Base-by-base conservation (phyloP, 2,329 filamentous ascomycete genomes). In the Scleromitrula shiraiana region DNA sequence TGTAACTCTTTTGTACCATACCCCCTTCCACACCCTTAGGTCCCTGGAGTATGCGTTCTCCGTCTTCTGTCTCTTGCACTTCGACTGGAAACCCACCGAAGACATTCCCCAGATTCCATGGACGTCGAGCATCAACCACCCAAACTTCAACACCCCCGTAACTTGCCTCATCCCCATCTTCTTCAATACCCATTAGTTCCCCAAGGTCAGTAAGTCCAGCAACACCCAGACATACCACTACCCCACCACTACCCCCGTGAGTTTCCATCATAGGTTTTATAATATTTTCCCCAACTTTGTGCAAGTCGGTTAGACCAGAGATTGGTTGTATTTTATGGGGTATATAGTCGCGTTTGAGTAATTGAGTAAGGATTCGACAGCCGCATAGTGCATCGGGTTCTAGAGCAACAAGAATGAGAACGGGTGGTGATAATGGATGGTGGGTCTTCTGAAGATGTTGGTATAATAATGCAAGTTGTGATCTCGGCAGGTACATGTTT, bases 321-420 rank as follows among this genome's bases (percentile, higher is more conserved):
- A 98, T 84, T 1, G 93, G 93, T 62, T 96, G 88, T 62, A 97
- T 95, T 69, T 96, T 97, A 71, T 97, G 91, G 12, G 85, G 87
- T 58, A 98, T 95, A 64, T 95, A 97, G 72, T 98, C 93, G 74
- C 91, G 85, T 69, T 95, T 96, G 52, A 98, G 75, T n/a, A 98
- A 76, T 42, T 85, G 78, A 2, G 91, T 95, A 40, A 98, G 80
- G 52, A 98, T 96, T 53, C 90, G 88, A 65, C 89, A 95, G 53
- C 90, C 93, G 68, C 91, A 97, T 53, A 98, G 80, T 54, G 93
- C 87, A 70, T 98, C 93, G 47, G 93, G 89, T 63, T 96, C 91
- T 64, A 97, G 85, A 29, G 91, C 87, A 55, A 90, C 90, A 49
- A 98, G 85, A 54, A 98, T 80, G 22, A 97, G 77, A 46, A 97